Base-by-base conservation (phyloP, 1,284 basidiomycete genomes). In the Melampsora americana region DNA sequence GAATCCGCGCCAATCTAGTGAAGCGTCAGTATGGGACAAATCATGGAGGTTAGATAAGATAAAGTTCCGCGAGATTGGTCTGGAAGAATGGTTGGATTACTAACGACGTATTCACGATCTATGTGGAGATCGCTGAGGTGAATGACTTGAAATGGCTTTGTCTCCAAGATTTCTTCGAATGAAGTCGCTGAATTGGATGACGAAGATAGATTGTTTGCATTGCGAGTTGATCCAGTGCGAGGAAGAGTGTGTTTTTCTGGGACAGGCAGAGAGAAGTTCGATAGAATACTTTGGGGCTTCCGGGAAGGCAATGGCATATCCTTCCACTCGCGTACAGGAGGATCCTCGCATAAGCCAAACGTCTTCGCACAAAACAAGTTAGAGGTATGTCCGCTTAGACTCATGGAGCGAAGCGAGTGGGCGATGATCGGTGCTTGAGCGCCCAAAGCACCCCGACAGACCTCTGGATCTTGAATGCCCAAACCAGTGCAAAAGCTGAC, bases 341-440 rank as follows among this genome's bases (percentile, higher is more conserved):
- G 83, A 66, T 86, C 84, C 1, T 80, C 77, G 79, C 88, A 89
- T 32, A 88, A 83, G 9, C 87, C 88, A 67, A 89, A 84, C 9
- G 88, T 81, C 1, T 86, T 85, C 69, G 86, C 85, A 81, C 88
- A 89, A 72, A 89, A 84, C 77, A 86, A 86, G n/a, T 84, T 85
- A 0, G 87, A 85, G 0, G 87, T 87, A 69, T 85, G 84, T 4
- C 86, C 85, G 16, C 83, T 80, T 14, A 85, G 79, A 26, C 83
- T 84, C 79, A 88, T 88, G 26, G 82, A 82, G 14, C 87, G 85
- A 28, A 89, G 81, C 73, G 85, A 85, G 78, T 88, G 86, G 0
- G 88, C 87, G 44, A 89, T 81, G 78, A 88, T 86, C 12, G 87
- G 87, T 3, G 86, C 88, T 80, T 87, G 85, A 46, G 85, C 81